Evolutionary conservation across 1,284 basidiomycete genomes (phyloP).

Genomic region (Uromyces viciae-fabae): DNA sequence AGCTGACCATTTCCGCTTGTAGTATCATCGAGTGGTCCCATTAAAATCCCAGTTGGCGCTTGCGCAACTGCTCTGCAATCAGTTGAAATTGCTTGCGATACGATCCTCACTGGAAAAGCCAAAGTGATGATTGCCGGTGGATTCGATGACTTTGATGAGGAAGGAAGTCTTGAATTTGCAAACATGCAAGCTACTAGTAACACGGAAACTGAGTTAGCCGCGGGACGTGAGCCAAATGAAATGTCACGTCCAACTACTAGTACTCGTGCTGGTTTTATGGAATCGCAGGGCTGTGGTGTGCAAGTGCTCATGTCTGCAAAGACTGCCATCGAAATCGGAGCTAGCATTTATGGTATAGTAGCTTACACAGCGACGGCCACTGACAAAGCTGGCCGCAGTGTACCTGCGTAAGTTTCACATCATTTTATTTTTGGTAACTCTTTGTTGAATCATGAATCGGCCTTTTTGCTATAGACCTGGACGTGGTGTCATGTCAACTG

Average conservation of each 20-base stretch:
- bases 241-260: conserved; percentile 97
- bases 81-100: conserved; percentile 94
- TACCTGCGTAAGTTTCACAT: conserved; percentile 53
- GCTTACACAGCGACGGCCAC: conserved; percentile 94
- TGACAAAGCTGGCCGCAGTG: conserved; percentile 52
- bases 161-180: conserved; percentile 60
- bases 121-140: conserved; percentile 99
- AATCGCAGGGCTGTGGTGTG: conserved; percentile 91
- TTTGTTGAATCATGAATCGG: conserved; percentile 15
- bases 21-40: conserved; percentile 87
- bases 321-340: conserved; percentile 89
- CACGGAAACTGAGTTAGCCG: conserved; percentile 91
- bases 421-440: conserved; percentile 1
- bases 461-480: conserved; percentile 65
- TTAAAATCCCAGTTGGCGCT: conserved; percentile 98
- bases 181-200: conserved; percentile 99
- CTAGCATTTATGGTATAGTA: conserved; percentile 85
- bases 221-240: conserved; percentile 96
- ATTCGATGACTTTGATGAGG: conserved; percentile 95
- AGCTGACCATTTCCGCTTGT: background rate
- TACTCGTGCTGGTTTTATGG: conserved; percentile 86
- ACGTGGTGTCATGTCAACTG: conserved; percentile 78
- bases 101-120: conserved; percentile 87
- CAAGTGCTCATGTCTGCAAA: conserved; percentile 95
- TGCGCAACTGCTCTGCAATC: conserved; percentile 98